phyloP scores from a whole-genome alignment of 257 asterid genomes.

The Solanum chiquidenum region DNA sequence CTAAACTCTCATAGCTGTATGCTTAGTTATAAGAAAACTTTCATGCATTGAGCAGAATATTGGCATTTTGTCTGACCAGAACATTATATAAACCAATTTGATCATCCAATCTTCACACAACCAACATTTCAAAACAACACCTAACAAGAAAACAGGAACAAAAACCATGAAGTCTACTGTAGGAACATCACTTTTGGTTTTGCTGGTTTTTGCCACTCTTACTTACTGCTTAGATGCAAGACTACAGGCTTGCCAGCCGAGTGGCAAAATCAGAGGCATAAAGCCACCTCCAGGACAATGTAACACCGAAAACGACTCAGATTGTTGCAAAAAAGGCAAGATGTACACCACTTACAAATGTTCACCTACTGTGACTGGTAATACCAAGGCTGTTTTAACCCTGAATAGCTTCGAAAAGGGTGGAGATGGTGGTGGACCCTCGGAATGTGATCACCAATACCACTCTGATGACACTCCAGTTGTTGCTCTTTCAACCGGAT shows the following conservation, averaged over 20 bases:
- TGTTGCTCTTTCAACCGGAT: conserved; percentile 33
- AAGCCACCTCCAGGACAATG: conserved; percentile 37
- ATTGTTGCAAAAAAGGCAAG: conserved; percentile 20
- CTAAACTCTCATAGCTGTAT: neutral
- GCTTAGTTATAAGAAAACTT: neutral
- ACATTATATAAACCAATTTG: neutral
- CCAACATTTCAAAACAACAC: neutral
- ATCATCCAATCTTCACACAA: neutral
- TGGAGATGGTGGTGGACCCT: conserved; percentile 35
- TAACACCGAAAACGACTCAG: conserved; percentile 26
- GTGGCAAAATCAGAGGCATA: conserved; percentile 22
- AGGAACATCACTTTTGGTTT: neutral
- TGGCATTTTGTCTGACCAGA: neutral
- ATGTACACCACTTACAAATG: conserved; percentile 25
- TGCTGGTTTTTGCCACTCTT: conserved; percentile 1
- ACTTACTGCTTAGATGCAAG: neutral
- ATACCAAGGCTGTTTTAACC: conserved; percentile 25
- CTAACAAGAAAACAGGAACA: neutral
- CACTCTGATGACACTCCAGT: conserved; percentile 27
- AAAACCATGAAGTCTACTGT: neutral
- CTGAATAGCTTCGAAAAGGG: conserved; percentile 34
- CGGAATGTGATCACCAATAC: conserved; percentile 29
- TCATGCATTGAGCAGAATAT: neutral
- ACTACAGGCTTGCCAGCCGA: conserved; percentile 18
- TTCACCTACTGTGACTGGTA: conserved; percentile 16